Conservation (phyloP, 148 eudicot species). For the Agrostemma githago region DNA sequence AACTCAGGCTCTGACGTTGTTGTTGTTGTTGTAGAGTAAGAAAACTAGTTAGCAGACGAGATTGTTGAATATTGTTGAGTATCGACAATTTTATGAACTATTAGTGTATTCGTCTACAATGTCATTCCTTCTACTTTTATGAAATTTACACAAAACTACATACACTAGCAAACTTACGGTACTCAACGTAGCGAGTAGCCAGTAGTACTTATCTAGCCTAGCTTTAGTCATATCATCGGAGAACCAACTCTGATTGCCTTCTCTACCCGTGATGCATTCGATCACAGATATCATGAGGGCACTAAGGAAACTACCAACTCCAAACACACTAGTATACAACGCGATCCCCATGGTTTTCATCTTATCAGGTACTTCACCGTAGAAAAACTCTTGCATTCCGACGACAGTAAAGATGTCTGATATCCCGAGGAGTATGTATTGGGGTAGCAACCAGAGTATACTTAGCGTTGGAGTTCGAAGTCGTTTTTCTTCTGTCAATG, state of each 20-base stretch:
- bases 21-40: neutral
- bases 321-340: constrained; percentile 74
- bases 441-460: constrained; percentile 83
- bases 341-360: constrained; percentile 91
- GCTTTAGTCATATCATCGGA: constrained; percentile 74
- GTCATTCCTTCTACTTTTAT: constrained; percentile 43
- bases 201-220: constrained; percentile 76
- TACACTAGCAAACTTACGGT: constrained; percentile 50
- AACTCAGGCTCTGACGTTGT: neutral
- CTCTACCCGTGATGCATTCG: constrained; percentile 38
- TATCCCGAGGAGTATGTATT: constrained; percentile 67
- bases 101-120: constrained; percentile 20
- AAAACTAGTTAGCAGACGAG: neutral
- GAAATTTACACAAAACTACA: constrained; percentile 47
- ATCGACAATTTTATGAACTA: constrained; percentile 15
- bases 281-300: constrained; percentile 54
- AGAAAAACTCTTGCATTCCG: constrained; percentile 92
- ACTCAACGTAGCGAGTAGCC: constrained; percentile 62
- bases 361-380: constrained; percentile 60
- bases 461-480: constrained; percentile 27
- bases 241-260: constrained; percentile 57
- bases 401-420: constrained; percentile 87
- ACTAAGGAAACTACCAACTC: constrained; percentile 81
- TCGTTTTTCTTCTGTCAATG: constrained; percentile 59
- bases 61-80: neutral